Percentiles rank a stretch among this genome's conserved stretches.
Evolutionary conservation across 2,329 filamentous ascomycete species (phyloP).

Genomic region (Stagonosporopsis tanaceti): DNA sequence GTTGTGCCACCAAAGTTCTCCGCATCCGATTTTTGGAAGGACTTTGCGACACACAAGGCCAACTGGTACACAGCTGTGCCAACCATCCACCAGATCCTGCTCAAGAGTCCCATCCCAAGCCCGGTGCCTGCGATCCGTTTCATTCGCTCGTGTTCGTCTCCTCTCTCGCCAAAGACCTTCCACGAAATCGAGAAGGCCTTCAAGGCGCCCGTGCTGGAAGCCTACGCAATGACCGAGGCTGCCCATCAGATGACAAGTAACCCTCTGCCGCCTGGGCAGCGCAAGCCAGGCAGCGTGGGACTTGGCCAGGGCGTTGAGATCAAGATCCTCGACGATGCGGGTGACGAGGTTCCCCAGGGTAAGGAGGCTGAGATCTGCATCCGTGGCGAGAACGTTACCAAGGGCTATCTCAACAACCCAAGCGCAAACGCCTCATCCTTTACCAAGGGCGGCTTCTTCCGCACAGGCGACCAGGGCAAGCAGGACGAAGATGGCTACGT

Average conservation of each 20-base stretch:
- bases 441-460: slow-evolving; percentile 80
- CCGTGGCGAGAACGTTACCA: slow-evolving; percentile 81
- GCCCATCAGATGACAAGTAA: slow-evolving; percentile 84
- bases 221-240: slow-evolving; percentile 92
- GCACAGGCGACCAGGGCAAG: slow-evolving; percentile 86
- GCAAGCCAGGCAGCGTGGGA: slow-evolving; percentile 83
- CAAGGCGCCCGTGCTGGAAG: slow-evolving; percentile 82
- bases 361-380: slow-evolving; percentile 84
- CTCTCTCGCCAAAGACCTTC: slow-evolving; percentile 82
- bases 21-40: slow-evolving; percentile 80
- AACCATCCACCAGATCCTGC: slow-evolving; percentile 88
- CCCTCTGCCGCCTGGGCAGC: slow-evolving; percentile 68
- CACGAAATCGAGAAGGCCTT: slow-evolving; percentile 79
- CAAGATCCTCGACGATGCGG: slow-evolving; percentile 75
- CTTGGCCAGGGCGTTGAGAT: slow-evolving; percentile 84
- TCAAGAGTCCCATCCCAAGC: slow-evolving; percentile 73
- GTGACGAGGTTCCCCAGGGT: slow-evolving; percentile 73
- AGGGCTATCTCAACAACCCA: slow-evolving; percentile 84
- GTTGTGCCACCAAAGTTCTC: slow-evolving; percentile 83
- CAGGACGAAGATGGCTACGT: slow-evolving; percentile 82
- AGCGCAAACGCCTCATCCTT: slow-evolving; percentile 78
- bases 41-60: slow-evolving; percentile 76
- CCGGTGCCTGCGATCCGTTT: slow-evolving; percentile 80
- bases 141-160: slow-evolving; percentile 86
- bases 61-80: slow-evolving; percentile 96